These are phyloP conservation scores for Mrakia blollopis DNA, from an alignment of 768 basidiomycete genomes.

Conservation along the genomic window DNA sequence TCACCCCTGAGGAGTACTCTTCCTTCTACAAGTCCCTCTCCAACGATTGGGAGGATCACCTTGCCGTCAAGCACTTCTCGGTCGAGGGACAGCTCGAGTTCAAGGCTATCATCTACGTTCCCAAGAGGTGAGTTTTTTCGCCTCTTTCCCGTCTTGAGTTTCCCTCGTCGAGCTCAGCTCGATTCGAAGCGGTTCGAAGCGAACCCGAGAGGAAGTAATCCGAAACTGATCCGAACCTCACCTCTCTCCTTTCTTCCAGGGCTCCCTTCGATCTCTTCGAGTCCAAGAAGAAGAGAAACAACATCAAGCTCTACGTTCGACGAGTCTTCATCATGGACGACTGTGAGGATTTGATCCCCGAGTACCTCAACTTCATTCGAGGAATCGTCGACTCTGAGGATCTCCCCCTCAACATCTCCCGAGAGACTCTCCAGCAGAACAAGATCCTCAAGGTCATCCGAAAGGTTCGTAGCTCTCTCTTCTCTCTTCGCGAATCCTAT, in stretches of 20 bases:
- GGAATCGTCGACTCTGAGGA: conserved; percentile 99
- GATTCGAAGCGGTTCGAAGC: no score
- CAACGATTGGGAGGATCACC: conserved; percentile 99
- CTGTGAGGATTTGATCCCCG: conserved; percentile 87
- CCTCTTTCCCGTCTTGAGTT: not conserved
- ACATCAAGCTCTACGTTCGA: conserved; percentile 99
- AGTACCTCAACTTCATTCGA: conserved; percentile 33
- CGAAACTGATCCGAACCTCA: not conserved
- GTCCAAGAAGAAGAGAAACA: conserved; percentile 99
- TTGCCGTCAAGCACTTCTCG: conserved; percentile 99
- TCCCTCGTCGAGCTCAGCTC: no score
- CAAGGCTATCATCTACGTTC: conserved; percentile 97
- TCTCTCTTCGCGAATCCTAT: no score
- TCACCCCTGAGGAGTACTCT: conserved; percentile 85
- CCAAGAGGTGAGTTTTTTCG: conserved; percentile 67
- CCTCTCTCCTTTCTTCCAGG: conserved; percentile 46
- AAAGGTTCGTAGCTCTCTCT: conserved; percentile 9
- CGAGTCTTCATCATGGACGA: conserved; percentile 99
- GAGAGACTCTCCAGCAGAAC: conserved; percentile 99
- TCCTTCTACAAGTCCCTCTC: conserved; percentile 99
- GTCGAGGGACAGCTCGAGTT: conserved; percentile 99
- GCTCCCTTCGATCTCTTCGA: conserved; percentile 99
- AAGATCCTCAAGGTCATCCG: conserved; percentile 97
- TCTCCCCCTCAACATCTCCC: conserved; percentile 98
- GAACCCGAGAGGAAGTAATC: no score